phyloP scores from a whole-genome alignment of 345 rosid genomes.

The Eucalyptus sp. region DNA sequence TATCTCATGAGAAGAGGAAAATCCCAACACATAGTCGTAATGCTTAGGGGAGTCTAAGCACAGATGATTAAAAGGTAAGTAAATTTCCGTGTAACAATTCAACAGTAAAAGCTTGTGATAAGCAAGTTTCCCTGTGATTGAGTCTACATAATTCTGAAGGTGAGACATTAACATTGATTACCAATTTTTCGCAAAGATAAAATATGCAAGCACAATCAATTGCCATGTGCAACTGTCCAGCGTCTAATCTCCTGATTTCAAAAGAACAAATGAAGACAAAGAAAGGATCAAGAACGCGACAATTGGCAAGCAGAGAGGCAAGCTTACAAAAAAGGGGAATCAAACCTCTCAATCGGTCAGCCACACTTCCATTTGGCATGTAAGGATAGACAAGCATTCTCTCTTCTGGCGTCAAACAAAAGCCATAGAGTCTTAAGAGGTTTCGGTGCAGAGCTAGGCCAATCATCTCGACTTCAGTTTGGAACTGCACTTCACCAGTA shows the following conservation, averaged over 20 bases:
- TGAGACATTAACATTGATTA: not conserved
- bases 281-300: not conserved
- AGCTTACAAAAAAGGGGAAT: not conserved
- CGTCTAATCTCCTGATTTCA: not conserved
- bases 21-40: not conserved
- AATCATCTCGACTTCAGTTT: conserved; percentile 96
- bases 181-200: not conserved
- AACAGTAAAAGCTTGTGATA: not conserved
- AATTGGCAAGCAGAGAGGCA: not conserved
- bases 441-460: conserved; percentile 92
- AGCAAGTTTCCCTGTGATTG: not conserved
- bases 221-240: not conserved
- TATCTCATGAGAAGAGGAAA: not conserved
- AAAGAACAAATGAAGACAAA: not conserved
- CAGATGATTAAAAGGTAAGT: not conserved
- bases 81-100: not conserved
- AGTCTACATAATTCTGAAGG: not conserved
- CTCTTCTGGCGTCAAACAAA: conserved; percentile 79
- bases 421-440: conserved; percentile 76
- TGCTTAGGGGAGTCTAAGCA: not conserved
- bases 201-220: not conserved
- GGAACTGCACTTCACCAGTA: conserved; percentile 93
- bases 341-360: conserved; percentile 84
- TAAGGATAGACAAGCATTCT: conserved; percentile 91
- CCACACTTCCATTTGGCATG: conserved; percentile 95